Evolutionary conservation across 176 grass and related monocot species (phyloP).

Genomic region (Oryza nivara): DNA sequence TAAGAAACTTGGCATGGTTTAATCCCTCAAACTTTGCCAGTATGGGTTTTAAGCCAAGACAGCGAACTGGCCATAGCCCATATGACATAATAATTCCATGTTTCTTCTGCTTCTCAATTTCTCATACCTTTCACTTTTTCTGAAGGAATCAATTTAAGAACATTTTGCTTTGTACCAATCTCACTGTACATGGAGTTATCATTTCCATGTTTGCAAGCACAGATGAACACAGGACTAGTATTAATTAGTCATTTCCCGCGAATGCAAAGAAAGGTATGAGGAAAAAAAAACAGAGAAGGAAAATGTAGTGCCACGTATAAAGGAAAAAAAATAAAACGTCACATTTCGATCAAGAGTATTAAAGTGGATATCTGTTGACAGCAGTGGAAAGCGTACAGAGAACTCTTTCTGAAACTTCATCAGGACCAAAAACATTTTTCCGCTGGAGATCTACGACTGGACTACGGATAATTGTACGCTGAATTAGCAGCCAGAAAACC

Average conservation of each 20-base stretch:
- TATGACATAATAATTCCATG: neutral
- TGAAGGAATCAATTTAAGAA: neutral
- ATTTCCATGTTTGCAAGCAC: neutral
- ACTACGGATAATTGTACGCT: neutral
- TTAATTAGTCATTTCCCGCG: neutral
- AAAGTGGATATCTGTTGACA: conserved; percentile 23
- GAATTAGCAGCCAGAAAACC: neutral
- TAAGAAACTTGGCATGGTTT: conserved; percentile 15
- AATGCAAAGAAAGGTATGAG: neutral
- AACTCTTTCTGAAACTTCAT: conserved; percentile 13
- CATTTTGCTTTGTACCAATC: neutral
- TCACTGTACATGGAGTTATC: neutral
- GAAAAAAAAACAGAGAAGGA: neutral
- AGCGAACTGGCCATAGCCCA: neutral
- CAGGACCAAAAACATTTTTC: neutral
- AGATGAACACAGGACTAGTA: neutral
- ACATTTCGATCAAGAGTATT: neutral
- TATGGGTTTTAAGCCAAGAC: neutral
- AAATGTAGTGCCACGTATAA: neutral
- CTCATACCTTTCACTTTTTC: neutral
- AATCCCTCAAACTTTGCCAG: neutral
- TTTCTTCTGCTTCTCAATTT: neutral
- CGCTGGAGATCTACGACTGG: neutral
- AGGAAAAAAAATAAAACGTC: neutral
- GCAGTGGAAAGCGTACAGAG: neutral